Percentiles rank a stretch among this genome's conserved stretches.
phyloP scores from a whole-genome alignment of 257 asterid genomes.

The Agastache rugosa region DNA sequence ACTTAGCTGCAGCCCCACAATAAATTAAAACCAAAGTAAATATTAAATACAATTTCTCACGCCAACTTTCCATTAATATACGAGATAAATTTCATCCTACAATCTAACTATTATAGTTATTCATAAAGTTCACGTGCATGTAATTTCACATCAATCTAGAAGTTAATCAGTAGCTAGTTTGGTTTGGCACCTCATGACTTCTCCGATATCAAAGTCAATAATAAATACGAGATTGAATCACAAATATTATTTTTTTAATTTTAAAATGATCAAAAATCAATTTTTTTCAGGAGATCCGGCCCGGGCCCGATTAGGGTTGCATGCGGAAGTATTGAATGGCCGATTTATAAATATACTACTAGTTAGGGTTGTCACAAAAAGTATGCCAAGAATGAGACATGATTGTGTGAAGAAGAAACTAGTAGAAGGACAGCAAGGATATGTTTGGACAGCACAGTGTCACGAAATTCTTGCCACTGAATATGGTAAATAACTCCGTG shows the following conservation, averaged over 20 bases:
- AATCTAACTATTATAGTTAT: conserved; percentile 3
- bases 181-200: conserved; percentile 24
- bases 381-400: conserved; percentile 30
- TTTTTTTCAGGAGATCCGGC: too few species aligned
- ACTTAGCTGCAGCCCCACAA: conserved; percentile 41
- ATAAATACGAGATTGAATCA: too few species aligned
- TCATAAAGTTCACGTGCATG: conserved; percentile 26
- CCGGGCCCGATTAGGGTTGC: conserved; percentile 28
- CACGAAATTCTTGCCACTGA: conserved; percentile 71
- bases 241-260: too few species aligned
- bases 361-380: conserved; percentile 40
- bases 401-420: conserved; percentile 31
- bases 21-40: conserved; percentile 6
- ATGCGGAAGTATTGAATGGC: conserved; percentile 36
- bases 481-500: conserved; percentile 32
- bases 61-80: conserved; percentile 33
- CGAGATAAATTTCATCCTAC: conserved; percentile 24
- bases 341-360: conserved; percentile 23
- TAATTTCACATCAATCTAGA: conserved; percentile 26
- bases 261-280: too few species aligned
- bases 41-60: conserved; percentile 7
- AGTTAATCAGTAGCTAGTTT: conserved; percentile 16
- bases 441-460: conserved; percentile 42
- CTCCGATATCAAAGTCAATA: not conserved
- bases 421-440: conserved; percentile 36